Percentiles rank a stretch among this genome's conserved stretches.
phyloP scores from a whole-genome alignment of 2,329 filamentous ascomycete genomes.

The Hawksworthiomyces lignivorus region DNA sequence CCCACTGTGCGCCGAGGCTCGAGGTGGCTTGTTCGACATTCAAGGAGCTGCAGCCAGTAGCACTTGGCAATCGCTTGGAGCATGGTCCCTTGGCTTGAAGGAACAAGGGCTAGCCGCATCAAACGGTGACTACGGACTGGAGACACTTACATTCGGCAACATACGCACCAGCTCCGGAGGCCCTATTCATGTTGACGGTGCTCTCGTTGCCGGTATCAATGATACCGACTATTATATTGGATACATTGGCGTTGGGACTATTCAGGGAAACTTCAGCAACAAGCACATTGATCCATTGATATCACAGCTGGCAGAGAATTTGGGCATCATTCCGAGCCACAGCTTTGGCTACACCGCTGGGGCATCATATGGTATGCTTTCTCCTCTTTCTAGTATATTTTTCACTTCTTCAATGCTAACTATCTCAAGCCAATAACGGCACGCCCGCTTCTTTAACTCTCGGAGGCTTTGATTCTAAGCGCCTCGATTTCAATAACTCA shows the following conservation, averaged over 20 bases:
- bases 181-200: slow-evolving; percentile 34
- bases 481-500: slow-evolving; percentile 47
- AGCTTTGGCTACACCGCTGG: slow-evolving; percentile 72
- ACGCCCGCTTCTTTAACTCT: slow-evolving; percentile 54
- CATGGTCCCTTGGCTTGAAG: slow-evolving; percentile 52
- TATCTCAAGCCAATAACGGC: slow-evolving; percentile 22
- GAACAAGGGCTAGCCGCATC: slow-evolving; percentile 43
- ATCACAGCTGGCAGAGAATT: slow-evolving; percentile 49
- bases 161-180: background rate
- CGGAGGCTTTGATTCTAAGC: slow-evolving; percentile 60
- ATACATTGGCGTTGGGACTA: slow-evolving; percentile 49
- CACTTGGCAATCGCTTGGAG: slow-evolving; percentile 51
- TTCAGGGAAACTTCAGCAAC: slow-evolving; percentile 43
- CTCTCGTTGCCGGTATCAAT: slow-evolving; percentile 46
- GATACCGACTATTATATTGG: slow-evolving; percentile 48
- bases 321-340: slow-evolving; percentile 58
- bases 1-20: slow-evolving; percentile 43
- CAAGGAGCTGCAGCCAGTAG: slow-evolving; percentile 34
- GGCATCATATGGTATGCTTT: slow-evolving; percentile 56
- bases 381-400: background rate
- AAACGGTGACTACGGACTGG: slow-evolving; percentile 58
- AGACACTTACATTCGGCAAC: slow-evolving; percentile 33
- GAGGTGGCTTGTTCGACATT: slow-evolving; percentile 53
- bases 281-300: slow-evolving; percentile 43
- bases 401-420: slow-evolving; percentile 7